Conservation (phyloP, 352 stramenopile species). For the Globisporangium ultimum region DNA sequence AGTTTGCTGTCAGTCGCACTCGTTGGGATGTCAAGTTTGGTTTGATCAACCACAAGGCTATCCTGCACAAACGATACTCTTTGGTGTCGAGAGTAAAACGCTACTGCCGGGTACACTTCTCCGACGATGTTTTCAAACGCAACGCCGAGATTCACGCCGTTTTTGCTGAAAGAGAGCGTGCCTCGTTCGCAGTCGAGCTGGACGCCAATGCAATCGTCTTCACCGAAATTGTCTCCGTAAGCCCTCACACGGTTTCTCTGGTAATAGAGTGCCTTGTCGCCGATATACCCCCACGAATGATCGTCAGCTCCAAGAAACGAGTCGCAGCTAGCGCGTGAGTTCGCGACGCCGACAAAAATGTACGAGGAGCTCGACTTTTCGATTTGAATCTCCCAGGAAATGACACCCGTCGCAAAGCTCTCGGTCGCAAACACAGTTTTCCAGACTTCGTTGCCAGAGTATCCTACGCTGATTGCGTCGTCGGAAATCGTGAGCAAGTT, state of each 20-base stretch:
- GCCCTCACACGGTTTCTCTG: constrained; percentile 91
- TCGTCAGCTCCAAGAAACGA: constrained; percentile 98
- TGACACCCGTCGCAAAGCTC: constrained; percentile 69
- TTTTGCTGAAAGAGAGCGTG: constrained; percentile 88
- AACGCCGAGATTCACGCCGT: constrained; percentile 79
- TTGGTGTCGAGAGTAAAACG: constrained; percentile 92
- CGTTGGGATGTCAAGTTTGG: not conserved
- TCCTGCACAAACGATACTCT: constrained; percentile 56
- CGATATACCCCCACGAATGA: constrained; percentile 98
- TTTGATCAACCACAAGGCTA: constrained; percentile 4
- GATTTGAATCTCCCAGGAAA: constrained; percentile 86
- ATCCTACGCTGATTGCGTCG: constrained; percentile 58
- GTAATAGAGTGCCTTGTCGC: constrained; percentile 98
- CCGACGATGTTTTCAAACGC: constrained; percentile 92
- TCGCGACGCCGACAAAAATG: constrained; percentile 97
- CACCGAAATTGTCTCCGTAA: constrained; percentile 84
- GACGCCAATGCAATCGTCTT: constrained; percentile 86
- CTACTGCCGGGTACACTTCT: constrained; percentile 88
- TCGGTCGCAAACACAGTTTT: constrained; percentile 76
- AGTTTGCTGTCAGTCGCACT: not conserved
- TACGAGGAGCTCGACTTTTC: constrained; percentile 96
- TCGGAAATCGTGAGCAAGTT: constrained; percentile 60
- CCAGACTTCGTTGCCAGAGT: constrained; percentile 87
- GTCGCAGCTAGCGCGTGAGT: constrained; percentile 85
- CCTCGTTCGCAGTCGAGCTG: constrained; percentile 82